Evolutionary conservation across 352 stramenopile genomes (phyloP), one percentile per base, ranked within the genome.

Genomic region (Phytophthora constricta): DNA sequence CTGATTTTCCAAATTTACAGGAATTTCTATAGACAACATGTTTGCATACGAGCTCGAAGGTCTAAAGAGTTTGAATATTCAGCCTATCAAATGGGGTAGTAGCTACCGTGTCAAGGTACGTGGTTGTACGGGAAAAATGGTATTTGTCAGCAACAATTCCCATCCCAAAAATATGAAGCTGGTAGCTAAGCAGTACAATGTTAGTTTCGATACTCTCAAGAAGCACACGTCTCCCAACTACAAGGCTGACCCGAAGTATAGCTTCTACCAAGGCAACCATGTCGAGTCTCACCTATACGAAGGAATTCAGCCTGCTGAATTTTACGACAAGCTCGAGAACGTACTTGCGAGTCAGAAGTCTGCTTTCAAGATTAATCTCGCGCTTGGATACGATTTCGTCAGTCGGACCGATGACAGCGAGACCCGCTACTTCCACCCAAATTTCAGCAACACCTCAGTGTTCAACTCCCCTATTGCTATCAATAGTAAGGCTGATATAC

Each of bases 301-400:
- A n/a, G n/a, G n/a, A n/a, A n/a, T n/a, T n/a, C n/a, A n/a, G n/a
- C n/a, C n/a, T n/a, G n/a, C n/a, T n/a, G 34, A 47, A 17, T 60
- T 60, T 33, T 60, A 50, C 26, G 52, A 60, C 26, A 27, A 28
- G 10, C 27, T 60, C 25, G 41, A 60, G 52, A 50, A 60, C 46
- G 41, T 60, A 27, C 52, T 60, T 17, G 22, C 33, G 28, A 37
- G 28, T 20, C 58, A 65, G 51, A 52, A 46, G 37, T 45, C 48
- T 46, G 34, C 34, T 42, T 68, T 51, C 33, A 68, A 68, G 41
- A 33, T 62, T 48, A 58, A 68, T 56, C 20, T 68, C 17, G 25
- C 34, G 20, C 39, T 61, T 47, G 60, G 60, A 25, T 68, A 56
- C 50, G 50, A 27, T n/a, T 39, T 68, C 23, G 45, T 62, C 45